Evolutionary conservation across 345 rosid genomes (phyloP), one percentile per base, ranked within the genome.

Genomic region (Moricandia moricandioides): DNA sequence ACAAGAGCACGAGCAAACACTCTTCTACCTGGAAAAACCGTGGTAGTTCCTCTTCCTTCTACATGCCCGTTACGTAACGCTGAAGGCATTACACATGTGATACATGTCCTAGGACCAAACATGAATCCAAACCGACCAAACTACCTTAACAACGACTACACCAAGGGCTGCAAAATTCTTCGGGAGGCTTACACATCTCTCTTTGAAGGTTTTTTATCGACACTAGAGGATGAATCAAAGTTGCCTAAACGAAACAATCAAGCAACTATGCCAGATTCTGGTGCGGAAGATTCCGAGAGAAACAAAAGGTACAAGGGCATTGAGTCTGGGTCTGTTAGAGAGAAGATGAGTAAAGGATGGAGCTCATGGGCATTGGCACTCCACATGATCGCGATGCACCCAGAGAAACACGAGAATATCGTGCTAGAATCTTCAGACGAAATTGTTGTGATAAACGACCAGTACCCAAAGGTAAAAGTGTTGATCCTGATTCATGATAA

Each of bases 41-140:
- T 90, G 9, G 92, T 87, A 69, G 97, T 92, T 74, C 92, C 96
- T 37, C 97, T 95, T 51, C 89, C 97, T 78, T 82, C 89, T 70
- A 81, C 82, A 52, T 90, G 87, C 81, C 96, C 96, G n/a, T 74
- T 95, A 81, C 84, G 62, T 57, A 63, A 10, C 16, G 84, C 79
- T 78, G 96, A 95, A 88, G 92, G 93, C 11, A 81, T 95, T 78
- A 81, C 93, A 55, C 96, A 95, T 75, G 87, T 92, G 69, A 88
- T 95, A 82, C 97, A 95, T 83, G 96, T 95, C 75, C 91, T 95
- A 84, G 97, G 99, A 58, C 99, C 99, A 39, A 92, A 95, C 77
- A 92, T 92, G 99, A 95, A 95, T 73, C 96, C 92, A 21, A 80
- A 81, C 40, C 85, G 97, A 78, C 97, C 99, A 40, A 82, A 95